Evolutionary conservation across 257 asterid genomes (phyloP).

Genomic region (Solanum ossicruentum): DNA sequence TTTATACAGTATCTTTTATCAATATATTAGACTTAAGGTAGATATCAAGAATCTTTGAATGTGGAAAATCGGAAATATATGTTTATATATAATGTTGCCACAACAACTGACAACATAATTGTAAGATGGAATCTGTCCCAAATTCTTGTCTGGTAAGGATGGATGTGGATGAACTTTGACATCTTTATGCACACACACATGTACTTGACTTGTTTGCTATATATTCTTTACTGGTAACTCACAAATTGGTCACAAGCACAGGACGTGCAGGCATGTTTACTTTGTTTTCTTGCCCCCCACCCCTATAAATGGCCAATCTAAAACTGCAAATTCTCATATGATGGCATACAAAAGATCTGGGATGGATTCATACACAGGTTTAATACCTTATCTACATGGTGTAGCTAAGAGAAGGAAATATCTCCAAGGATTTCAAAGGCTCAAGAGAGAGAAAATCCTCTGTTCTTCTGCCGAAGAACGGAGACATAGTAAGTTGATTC

Average conservation of each 20-base stretch:
- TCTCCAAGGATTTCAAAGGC: conserved; percentile 3
- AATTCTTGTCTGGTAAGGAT: not conserved
- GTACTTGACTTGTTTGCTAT: not conserved
- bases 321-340: not conserved
- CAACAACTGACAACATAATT: not conserved
- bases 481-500: not conserved
- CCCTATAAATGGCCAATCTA: not conserved
- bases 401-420: not conserved
- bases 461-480: not conserved
- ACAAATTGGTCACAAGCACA: not conserved
- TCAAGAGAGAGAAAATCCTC: not conserved
- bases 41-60: not conserved
- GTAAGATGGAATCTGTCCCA: not conserved
- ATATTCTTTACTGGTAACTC: not conserved
- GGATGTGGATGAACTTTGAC: not conserved
- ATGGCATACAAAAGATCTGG: not conserved
- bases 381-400: conserved; percentile 2
- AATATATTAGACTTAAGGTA: not conserved
- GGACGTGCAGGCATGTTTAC: not conserved
- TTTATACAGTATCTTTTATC: not conserved
- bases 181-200: not conserved
- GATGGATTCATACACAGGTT: conserved; percentile 13
- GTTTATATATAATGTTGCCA: not conserved
- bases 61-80: not conserved
- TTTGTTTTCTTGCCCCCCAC: not conserved